These are phyloP conservation scores for Cystobasidium tubakii DNA, from an alignment of 768 basidiomycete species.

Conservation along the genomic window DNA sequence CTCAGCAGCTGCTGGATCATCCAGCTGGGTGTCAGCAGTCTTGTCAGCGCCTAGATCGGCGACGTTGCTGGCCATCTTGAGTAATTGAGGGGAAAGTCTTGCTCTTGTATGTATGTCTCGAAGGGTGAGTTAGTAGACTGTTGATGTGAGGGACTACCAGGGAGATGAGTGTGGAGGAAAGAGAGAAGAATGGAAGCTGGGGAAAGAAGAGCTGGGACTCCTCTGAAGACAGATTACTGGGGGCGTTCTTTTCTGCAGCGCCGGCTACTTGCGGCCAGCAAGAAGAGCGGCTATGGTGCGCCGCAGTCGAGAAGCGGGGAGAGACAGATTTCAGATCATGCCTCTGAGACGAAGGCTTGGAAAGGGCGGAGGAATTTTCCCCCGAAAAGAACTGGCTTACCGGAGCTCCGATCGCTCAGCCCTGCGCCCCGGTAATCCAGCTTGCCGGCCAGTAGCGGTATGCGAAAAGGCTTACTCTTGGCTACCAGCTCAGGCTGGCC, in stretches of 20 bases:
- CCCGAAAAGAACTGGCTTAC: neutral
- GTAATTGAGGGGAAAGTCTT: neutral
- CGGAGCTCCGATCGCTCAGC: neutral
- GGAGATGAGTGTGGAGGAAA: conserved; percentile 8
- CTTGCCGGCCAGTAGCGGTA: neutral
- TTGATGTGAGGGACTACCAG: too few relatives aligned
- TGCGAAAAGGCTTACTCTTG: neutral
- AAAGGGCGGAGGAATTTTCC: neutral
- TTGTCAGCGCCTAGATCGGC: conserved; percentile 7
- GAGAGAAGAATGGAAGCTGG: conserved; percentile 4
- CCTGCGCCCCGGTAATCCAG: neutral
- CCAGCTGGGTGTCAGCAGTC: neutral
- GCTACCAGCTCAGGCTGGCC: neutral
- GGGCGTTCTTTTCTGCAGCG: neutral
- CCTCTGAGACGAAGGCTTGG: too few relatives aligned
- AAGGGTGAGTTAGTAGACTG: too few relatives aligned
- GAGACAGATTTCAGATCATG: too few relatives aligned
- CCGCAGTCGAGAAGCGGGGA: neutral
- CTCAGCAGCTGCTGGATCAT: neutral
- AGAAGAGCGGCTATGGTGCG: neutral
- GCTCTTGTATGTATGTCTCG: neutral
- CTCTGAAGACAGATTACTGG: neutral
- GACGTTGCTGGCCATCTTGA: conserved; percentile 3
- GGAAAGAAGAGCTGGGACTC: neutral
- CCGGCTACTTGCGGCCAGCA: neutral